Base-by-base conservation (phyloP, 768 basidiomycete genomes). In the Paxillus rubicundulus region DNA sequence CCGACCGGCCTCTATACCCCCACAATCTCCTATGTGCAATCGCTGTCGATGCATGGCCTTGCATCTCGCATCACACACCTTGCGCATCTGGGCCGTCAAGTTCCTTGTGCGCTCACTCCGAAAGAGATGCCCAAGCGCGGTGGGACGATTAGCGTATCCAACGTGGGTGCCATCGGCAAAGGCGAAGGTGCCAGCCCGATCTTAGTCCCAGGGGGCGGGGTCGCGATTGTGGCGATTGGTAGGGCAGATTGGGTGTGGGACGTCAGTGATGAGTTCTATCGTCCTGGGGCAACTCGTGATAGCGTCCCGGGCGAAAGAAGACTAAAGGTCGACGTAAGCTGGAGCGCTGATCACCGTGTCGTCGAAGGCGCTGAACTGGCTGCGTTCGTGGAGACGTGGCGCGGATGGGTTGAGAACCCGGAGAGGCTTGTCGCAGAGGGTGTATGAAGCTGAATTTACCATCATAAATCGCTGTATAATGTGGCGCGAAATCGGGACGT, bases 281-380 rank as follows among this genome's bases (percentile, higher is more conserved):
- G 58, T 20, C 55, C 55, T 0, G 20, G 36, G 12, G 39, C 47
- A 17, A 39, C 30, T 30, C 5, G 5, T 10, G 10, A 30, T 5
- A 30, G 44, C 6, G 47, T 41, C 2, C 24, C 16, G 14, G 82
- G 82, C 1, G 77, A 79, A 58, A 70, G 82, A 55, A 73, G 84
- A 59, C 66, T 87, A 36, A 79, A 79, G 70, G 65, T 86, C 36
- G 80, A 80, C 9, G 73, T 92, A 5, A 89, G 86, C 56, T 94
- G 92, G 89, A 84, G 82, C 55, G 92, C 87, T 44, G 92, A 95
- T 59, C 92, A 95, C 69, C 73, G 92, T 14, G 83, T 95, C 7
- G 83, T 93, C 9, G 92, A 95, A 65, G 92, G 92, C 4, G 92
- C 91, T 1, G 92, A 95, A 71, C 65, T 95, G 55, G 90, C 88